Evolutionary conservation across 129 eudicot species (phyloP), one percentile per base, ranked within the genome.

Genomic region (Solidago caesia): DNA sequence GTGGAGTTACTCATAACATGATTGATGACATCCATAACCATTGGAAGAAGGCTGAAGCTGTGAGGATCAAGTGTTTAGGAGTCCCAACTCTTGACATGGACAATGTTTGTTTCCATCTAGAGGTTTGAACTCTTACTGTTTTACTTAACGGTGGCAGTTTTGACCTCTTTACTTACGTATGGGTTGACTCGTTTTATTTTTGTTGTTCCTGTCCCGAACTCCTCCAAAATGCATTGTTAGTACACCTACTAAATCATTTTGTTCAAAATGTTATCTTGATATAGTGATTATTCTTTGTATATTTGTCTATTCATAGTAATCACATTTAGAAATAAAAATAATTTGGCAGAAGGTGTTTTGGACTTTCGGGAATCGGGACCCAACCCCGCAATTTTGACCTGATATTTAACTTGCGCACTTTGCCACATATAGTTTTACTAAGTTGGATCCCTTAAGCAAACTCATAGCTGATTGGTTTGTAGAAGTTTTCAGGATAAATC

Each of bases 21-120:
- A 83, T 90, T 15, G 97, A 88, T 75, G 98, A 90, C 80, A 94
- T 94, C 65, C 98, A 94, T 84, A 94, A 85, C 77, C 97, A 94
- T 80, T 94, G 98, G 98, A 91, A 85, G 76, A 88, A 90, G 70
- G 97, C 98, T 8, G 97, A 88, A 78, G 98, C 98, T 4, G 93
- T 94, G 79, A 85, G 97, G 70, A 87, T 94, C 64, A 94, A 94
- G 64, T 94, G 98, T 77, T 82, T 94, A 84, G 98, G 98, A 75
- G 90, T 94, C 67, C 98, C 98, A 26, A 94, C 98, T 58, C 89
- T 94, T 65, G 98, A 94, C 79, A 94, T 94, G 97, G 89, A 87
- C 77, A 87, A 87, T 43, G 78, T 94, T 47, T 90, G 97, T 70
- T 88, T 83, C 74, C 98, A 94, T 78, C 89, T 94, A 1, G 96